These are phyloP conservation scores for Mortierella sp. DNA, from an alignment of 371 early-diverging fungal genomes.

Conservation along the genomic window DNA sequence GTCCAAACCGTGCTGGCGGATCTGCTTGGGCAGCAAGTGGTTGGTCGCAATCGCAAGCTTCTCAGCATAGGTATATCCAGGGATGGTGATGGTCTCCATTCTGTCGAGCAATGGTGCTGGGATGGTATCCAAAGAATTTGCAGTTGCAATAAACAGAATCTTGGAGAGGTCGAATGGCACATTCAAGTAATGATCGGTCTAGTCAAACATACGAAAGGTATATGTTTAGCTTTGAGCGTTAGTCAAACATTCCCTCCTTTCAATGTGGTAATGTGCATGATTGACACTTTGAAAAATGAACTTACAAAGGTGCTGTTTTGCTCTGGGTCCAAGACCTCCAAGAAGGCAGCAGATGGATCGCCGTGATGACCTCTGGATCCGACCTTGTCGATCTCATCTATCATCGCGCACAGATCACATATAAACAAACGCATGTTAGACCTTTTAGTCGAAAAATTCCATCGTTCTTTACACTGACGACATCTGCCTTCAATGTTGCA, in stretches of 20 bases:
- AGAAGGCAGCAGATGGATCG: conserved; percentile 87
- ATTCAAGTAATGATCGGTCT: conserved; percentile 88
- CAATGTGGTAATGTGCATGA: not conserved
- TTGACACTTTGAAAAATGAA: not conserved
- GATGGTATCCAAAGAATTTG: conserved; percentile 84
- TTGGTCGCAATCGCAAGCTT: conserved; percentile 65
- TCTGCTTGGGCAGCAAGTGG: conserved; percentile 75
- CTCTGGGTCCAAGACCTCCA: conserved; percentile 92
- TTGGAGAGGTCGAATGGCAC: conserved; percentile 89
- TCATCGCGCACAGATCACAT: not conserved
- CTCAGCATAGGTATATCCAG: conserved; percentile 90
- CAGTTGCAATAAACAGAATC: conserved; percentile 90
- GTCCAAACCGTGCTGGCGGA: conserved; percentile 73
- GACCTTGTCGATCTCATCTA: conserved; percentile 91
- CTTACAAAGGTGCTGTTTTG: conserved; percentile 80
- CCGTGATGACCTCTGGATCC: conserved; percentile 76
- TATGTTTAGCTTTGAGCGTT: not conserved
- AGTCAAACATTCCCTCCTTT: not conserved
- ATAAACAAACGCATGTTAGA: not conserved
- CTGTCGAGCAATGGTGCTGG: conserved; percentile 88
- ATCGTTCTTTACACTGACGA: not conserved
- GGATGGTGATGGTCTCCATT: conserved; percentile 87
- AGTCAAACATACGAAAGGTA: not conserved
- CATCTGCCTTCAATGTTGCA: not conserved
- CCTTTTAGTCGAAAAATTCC: not conserved